Evolutionary conservation across 2,329 filamentous ascomycete genomes (phyloP), one percentile per base, ranked within the genome.

Genomic region (Chaetomium sp.): DNA sequence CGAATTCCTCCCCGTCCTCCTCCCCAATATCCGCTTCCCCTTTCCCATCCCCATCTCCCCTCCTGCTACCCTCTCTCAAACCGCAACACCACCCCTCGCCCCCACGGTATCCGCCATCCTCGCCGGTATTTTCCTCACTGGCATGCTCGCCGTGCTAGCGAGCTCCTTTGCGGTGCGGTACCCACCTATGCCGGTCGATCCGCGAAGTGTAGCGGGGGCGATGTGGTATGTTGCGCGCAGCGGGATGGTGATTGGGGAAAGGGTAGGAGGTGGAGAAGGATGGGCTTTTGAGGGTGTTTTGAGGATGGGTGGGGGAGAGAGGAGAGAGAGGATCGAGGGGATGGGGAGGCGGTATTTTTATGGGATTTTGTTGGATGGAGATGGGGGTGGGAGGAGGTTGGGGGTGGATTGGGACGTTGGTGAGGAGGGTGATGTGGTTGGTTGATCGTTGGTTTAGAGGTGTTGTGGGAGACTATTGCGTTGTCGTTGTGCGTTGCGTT

Each of bases 1-100:
- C 27, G 77, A 80, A 49, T 72, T 78, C 48, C 71, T 80, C n/a
- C 77, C 77, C 1, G 67, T 79, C 19, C 67, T 76, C 1, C 69
- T 80, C 2, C 70, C 75, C 60, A 79, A 78, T 57, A 70, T 79
- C 1, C 74, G 77, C 0, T 77, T 76, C 64, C 74, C 52, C 68
- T 73, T 2, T 70, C 72, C 0, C 73, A 76, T 51, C 71, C 70
- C 0, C 65, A 68, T 37, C 62, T 63, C 19, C 19, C 19, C 19
- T 27, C 19, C 19, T 27, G 19, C 19, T 27, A 27, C 19, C 19
- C 19, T 27, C 19, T 27, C 19, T 27, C 19, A 27, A 27, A 27
- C 19, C 19, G 19, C 19, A 27, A 27, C 19, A 27, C 19, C 19
- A 27, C 19, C 19, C 19, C 19, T 27, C 12, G 70, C 74, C 0